These are phyloP conservation scores for Diaporthe australafricana DNA, from an alignment of 2,329 filamentous ascomycete species.

Conservation along the genomic window DNA sequence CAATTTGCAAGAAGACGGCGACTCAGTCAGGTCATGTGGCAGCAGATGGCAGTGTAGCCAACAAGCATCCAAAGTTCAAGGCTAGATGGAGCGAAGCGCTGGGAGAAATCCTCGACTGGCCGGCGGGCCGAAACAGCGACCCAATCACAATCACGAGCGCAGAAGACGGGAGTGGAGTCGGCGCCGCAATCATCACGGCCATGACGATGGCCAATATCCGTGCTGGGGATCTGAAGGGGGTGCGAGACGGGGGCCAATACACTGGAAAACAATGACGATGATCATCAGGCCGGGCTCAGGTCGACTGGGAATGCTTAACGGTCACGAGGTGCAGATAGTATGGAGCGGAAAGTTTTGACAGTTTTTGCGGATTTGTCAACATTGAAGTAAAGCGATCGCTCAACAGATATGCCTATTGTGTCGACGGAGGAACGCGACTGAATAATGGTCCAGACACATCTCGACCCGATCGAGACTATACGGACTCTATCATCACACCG, in stretches of 20 bases:
- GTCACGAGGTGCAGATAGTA: neutral
- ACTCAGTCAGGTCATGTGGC: conserved; percentile 78
- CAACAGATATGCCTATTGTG: neutral
- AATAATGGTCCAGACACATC: neutral
- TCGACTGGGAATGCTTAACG: neutral
- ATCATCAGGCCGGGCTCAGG: neutral
- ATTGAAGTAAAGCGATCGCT: neutral
- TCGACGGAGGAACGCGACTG: neutral
- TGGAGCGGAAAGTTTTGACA: no score
- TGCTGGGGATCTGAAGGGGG: conserved; percentile 27
- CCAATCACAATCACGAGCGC: conserved; percentile 75
- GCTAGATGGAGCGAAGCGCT: conserved; percentile 75
- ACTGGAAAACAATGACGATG: conserved; percentile 2
- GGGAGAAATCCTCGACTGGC: conserved; percentile 80
- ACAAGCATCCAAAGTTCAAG: conserved; percentile 85
- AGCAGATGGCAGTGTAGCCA: conserved; percentile 82
- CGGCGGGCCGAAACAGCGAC: conserved; percentile 71
- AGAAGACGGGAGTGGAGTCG: conserved; percentile 81
- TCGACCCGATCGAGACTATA: neutral
- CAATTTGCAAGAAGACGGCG: conserved; percentile 81
- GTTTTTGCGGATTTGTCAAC: neutral
- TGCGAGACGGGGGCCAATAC: conserved; percentile 29
- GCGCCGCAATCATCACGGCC: conserved; percentile 77
- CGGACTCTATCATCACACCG: neutral
- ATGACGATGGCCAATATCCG: conserved; percentile 44